Percentiles rank a stretch among this genome's conserved stretches.
phyloP scores from a whole-genome alignment of 495 filamentous ascomycete genomes.

The Hypoxylon perforatum region DNA sequence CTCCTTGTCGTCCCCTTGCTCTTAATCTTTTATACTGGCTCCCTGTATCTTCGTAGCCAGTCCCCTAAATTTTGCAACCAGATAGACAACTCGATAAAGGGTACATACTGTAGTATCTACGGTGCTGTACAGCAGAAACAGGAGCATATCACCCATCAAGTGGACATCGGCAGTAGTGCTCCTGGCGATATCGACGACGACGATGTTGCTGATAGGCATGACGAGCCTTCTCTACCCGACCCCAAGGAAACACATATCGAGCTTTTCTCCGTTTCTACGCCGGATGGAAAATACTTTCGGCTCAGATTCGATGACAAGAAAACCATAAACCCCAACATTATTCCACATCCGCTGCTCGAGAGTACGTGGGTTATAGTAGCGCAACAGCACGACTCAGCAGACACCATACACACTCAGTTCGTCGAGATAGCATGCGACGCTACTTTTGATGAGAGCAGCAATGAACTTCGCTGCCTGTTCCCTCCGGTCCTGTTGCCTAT shows the following conservation, averaged over 20 bases:
- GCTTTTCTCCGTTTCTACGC: slow-evolving; percentile 56
- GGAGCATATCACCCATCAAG: not conserved
- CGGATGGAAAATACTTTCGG: slow-evolving; percentile 53
- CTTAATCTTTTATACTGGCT: slow-evolving; percentile 35
- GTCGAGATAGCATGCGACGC: slow-evolving; percentile 61
- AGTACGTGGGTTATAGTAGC: slow-evolving; percentile 61
- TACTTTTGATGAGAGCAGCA: slow-evolving; percentile 47
- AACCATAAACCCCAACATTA: slow-evolving; percentile 64
- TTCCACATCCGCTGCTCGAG: slow-evolving; percentile 58
- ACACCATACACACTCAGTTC: slow-evolving; percentile 31
- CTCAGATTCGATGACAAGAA: slow-evolving; percentile 53
- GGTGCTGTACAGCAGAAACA: not conserved
- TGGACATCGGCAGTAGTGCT: not conserved
- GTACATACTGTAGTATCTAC: not conserved
- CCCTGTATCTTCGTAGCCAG: slow-evolving; percentile 34
- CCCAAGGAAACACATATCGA: slow-evolving; percentile 42
- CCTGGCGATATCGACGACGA: too few species aligned
- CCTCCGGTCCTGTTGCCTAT: slow-evolving; percentile 54
- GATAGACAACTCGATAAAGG: slow-evolving; percentile 3
- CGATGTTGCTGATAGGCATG: not conserved
- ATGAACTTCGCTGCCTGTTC: slow-evolving; percentile 52
- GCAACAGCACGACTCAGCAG: slow-evolving; percentile 45
- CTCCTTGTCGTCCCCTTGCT: slow-evolving; percentile 40
- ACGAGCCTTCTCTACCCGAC: not conserved
- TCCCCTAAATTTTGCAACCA: slow-evolving; percentile 14